Evolutionary conservation across 257 asterid species (phyloP), one percentile per base, ranked within the genome.

Genomic region (Nicotiana tomentosiformis): DNA sequence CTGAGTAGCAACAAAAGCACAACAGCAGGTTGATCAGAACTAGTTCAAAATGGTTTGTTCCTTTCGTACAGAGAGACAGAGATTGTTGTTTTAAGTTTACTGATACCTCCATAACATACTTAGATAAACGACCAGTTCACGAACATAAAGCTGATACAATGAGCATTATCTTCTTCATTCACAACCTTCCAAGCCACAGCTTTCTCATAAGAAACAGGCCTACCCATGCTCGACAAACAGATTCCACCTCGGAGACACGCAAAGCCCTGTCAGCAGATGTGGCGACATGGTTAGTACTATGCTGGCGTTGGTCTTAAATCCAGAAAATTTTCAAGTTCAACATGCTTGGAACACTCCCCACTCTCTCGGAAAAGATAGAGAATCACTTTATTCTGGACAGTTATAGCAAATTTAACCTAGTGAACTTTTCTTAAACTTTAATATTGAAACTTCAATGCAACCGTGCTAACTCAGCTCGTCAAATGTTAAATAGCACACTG

Each of bases 131-230:
- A 94, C 98, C 98, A 94, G 64, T 94, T 94, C 46, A 94, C 86
- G 66, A 94, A 94, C 90, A 91, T 88, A 77, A 94, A 92, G 90
- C 96, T 90, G 81, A 94, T 89, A 90, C 96, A 92, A 55, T 94
- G 96, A 49, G 94, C 91, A 33, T 32, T 58, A 10, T 91, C 96
- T 10, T 91, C 96, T 66, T 94, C 97, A 26, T 94, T 90, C 93
- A 94, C 82, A 58, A 93, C 99, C 87, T 96, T 96, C 99, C 99
- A 96, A 0, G 99, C 98, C 17, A 94, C 93, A 11, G 97, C 97
- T 78, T 97, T 87, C 89, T 96, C 97, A 23, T 90, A 96, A 3
- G 99, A 96, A 56, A 96, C 92, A 60, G 97, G 92, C 77, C 98
- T 86, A 66, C 99, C 97, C 98, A 94, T 96, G 81, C 98, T 96